Conservation (phyloP, 352 stramenopile species). For the Phytophthora quininea region DNA sequence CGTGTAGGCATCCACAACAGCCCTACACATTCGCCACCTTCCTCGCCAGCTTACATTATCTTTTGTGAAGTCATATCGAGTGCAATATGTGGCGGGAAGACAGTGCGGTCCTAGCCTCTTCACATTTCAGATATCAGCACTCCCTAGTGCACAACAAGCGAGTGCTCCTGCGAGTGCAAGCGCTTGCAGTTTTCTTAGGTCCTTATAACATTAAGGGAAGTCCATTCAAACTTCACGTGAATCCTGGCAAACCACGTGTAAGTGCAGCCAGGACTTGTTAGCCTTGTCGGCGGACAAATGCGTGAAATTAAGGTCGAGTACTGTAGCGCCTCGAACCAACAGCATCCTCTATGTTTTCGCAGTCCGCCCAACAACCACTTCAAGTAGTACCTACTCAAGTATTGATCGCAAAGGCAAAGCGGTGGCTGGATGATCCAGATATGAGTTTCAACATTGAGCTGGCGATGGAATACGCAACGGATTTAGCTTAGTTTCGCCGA, state of each 20-base stretch:
- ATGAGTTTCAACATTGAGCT: too few species aligned
- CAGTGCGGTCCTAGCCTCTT: conserved; percentile 26
- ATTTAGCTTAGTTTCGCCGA: conserved; percentile 22
- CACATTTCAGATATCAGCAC: conserved; percentile 47
- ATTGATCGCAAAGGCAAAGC: conserved; percentile 24
- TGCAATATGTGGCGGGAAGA: too few species aligned
- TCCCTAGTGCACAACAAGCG: conserved; percentile 23
- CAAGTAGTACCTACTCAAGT: conserved; percentile 23
- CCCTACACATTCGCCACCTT: too few species aligned
- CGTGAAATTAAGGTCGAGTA: conserved; percentile 60
- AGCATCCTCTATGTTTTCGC: conserved; percentile 17
- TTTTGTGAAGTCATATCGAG: too few species aligned
- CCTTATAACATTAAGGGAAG: conserved; percentile 47
- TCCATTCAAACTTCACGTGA: conserved; percentile 53
- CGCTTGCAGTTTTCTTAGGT: conserved; percentile 39
- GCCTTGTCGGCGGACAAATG: conserved; percentile 25
- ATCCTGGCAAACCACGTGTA: conserved; percentile 40
- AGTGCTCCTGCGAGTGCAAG: conserved; percentile 19
- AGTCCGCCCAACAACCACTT: conserved; percentile 12
- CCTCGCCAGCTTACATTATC: too few species aligned
- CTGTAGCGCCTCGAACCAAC: conserved; percentile 15
- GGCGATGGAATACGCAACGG: too few species aligned
- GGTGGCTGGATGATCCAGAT: conserved; percentile 12
- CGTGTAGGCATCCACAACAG: too few species aligned
- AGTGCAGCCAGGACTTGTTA: conserved; percentile 23